Percentiles rank a stretch among this genome's conserved stretches.
Evolutionary conservation across 2,329 filamentous ascomycete species (phyloP).

Genomic region (Cryphonectria carpinicola): DNA sequence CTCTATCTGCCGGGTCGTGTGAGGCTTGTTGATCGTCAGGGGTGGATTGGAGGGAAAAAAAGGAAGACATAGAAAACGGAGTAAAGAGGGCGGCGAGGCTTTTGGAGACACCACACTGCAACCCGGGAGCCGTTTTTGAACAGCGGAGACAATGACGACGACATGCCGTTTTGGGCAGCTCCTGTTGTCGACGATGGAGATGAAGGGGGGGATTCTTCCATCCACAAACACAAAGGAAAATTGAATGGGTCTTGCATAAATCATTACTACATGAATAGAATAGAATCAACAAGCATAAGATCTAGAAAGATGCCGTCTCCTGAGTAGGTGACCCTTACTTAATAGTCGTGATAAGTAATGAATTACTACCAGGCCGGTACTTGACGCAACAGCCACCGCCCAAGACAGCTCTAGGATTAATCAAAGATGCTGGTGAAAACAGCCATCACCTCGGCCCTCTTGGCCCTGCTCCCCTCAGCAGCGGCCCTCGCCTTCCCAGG

Average conservation of each 20-base stretch:
- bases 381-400: neutral
- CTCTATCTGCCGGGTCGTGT: neutral
- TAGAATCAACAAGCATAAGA: neutral
- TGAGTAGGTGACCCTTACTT: neutral
- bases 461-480: slow-evolving; percentile 9
- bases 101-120: neutral
- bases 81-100: neutral
- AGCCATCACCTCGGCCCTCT: neutral
- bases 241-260: neutral
- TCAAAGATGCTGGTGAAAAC: slow-evolving; percentile 9
- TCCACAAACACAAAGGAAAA: neutral
- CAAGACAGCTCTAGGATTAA: neutral
- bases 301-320: neutral
- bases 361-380: neutral
- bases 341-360: neutral
- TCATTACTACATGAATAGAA: neutral
- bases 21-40: neutral
- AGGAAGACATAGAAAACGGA: no score
- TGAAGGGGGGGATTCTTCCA: neutral
- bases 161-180: slow-evolving; percentile 7
- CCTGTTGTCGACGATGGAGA: neutral
- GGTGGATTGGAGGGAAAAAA: slow-evolving; percentile 15
- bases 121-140: neutral
- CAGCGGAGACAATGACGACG: slow-evolving; percentile 2
- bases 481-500: slow-evolving; percentile 46